A percentile compares a stretch with the other conserved stretches of the same genome.
phyloP scores from a whole-genome alignment of 805 yeast genomes.

The Torulaspora gathmanii region DNA sequence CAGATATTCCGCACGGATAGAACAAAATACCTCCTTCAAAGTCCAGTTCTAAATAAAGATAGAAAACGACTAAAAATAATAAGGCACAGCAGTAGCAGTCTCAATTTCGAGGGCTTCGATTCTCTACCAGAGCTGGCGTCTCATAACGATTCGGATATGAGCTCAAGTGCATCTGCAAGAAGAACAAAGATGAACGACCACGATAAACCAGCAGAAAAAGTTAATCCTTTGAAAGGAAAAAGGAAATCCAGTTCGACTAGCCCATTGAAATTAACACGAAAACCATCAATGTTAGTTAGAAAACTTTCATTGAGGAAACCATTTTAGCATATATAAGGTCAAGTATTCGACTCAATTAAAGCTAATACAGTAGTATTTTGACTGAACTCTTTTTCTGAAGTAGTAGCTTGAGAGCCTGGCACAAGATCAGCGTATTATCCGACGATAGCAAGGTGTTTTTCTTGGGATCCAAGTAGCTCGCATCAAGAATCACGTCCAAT shows the following conservation, averaged over 20 bases:
- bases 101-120: conserved; percentile 18
- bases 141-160: conserved; percentile 6
- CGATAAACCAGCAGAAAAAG: conserved; percentile 39
- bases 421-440: conserved; percentile 26
- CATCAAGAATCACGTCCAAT: conserved; percentile 34
- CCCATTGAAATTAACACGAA: conserved; percentile 33
- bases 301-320: conserved; percentile 33
- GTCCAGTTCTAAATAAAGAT: conserved; percentile 43
- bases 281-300: conserved; percentile 37
- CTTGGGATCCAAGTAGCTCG: conserved; percentile 33
- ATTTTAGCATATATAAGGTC: conserved; percentile 9
- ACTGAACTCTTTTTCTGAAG: conserved; percentile 35
- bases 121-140: conserved; percentile 12
- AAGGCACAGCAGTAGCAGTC: conserved; percentile 9
- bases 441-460: conserved; percentile 28
- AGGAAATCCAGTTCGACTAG: conserved; percentile 30
- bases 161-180: conserved; percentile 1
- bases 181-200: conserved; percentile 35
- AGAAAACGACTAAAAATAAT: conserved; percentile 20
- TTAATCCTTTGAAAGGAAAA: conserved; percentile 35
- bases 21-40: conserved; percentile 44
- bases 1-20: conserved; percentile 69
- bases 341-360: neutral
- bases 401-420: conserved; percentile 26
- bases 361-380: conserved; percentile 30